Evolutionary conservation across 2,329 filamentous ascomycete species (phyloP).

Genomic region (Emergomyces pasteurianus): DNA sequence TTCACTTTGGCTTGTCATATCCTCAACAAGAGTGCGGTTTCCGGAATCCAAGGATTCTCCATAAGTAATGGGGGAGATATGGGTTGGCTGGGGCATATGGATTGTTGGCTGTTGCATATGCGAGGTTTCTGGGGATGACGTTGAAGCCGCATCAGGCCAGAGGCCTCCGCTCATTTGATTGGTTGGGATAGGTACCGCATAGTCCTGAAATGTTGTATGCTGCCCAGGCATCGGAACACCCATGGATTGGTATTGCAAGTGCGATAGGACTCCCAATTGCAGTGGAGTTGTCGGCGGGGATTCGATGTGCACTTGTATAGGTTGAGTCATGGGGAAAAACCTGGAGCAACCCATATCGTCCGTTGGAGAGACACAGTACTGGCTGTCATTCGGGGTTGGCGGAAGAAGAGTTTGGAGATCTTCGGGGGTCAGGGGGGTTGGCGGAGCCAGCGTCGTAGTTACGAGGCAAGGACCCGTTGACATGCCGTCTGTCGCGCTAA

Average conservation of each 20-base stretch:
- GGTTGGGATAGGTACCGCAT: constrained; percentile 24
- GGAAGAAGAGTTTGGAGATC: constrained; percentile 31
- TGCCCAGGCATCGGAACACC: constrained; percentile 33
- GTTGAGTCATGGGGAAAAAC: constrained; percentile 27
- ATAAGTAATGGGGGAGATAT: constrained; percentile 29
- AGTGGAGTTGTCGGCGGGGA: constrained; percentile 36
- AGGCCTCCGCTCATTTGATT: constrained; percentile 28
- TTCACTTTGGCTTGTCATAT: constrained; percentile 15
- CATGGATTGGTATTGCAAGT: constrained; percentile 26
- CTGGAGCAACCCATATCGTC: constrained; percentile 15
- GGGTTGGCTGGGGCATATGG: constrained; percentile 22
- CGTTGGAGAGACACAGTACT: constrained; percentile 27
- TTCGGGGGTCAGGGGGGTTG: constrained; percentile 33
- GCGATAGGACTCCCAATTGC: constrained; percentile 25
- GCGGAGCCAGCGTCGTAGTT: constrained; percentile 27
- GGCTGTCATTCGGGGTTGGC: constrained; percentile 25
- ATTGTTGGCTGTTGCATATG: constrained; percentile 22
- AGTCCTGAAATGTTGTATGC: constrained; percentile 32
- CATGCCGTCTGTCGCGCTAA: constrained; percentile 22
- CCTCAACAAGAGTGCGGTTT: constrained; percentile 17
- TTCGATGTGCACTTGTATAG: constrained; percentile 30
- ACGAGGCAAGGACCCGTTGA: constrained; percentile 23
- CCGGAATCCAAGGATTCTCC: constrained; percentile 23
- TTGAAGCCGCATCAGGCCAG: constrained; percentile 29
- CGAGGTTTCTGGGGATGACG: constrained; percentile 29